A percentile compares a stretch with the other conserved stretches of the same genome.
Conservation (phyloP, 805 yeast species). For the Danielia reshetovae region DNA sequence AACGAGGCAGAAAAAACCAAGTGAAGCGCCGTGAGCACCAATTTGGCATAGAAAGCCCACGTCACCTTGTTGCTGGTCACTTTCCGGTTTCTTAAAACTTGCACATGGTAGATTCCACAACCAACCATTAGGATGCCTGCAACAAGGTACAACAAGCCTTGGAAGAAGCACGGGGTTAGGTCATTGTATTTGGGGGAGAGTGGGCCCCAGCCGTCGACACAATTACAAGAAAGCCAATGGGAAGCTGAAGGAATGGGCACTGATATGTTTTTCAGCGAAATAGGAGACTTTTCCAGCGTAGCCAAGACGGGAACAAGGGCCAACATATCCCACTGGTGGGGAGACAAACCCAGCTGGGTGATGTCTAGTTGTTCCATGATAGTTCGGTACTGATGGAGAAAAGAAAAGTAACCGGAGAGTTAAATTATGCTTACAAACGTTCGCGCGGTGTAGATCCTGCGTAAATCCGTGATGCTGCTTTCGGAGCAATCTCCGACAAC, state of each 20-base stretch:
- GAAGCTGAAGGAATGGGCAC: not conserved
- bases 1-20: slow-evolving; percentile 30
- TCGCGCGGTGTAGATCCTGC: no score
- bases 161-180: slow-evolving; percentile 57
- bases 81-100: slow-evolving; percentile 27
- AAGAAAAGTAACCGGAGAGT: not conserved
- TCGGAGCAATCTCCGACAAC: no score
- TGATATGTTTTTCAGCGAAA: not conserved
- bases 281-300: slow-evolving; percentile 1
- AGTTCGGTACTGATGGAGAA: not conserved
- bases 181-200: slow-evolving; percentile 44
- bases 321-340: slow-evolving; percentile 13
- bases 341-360: slow-evolving; percentile 7
- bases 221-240: slow-evolving; percentile 30
- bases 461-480: no score
- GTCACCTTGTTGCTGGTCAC: slow-evolving; percentile 27
- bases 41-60: slow-evolving; percentile 41
- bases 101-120: slow-evolving; percentile 38
- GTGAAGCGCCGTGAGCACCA: slow-evolving; percentile 37
- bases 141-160: slow-evolving; percentile 45
- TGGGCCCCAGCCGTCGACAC: slow-evolving; percentile 43
- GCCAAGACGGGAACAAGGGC: slow-evolving; percentile 11
- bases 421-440: no score
- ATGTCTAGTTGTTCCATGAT: slow-evolving; percentile 15
- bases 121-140: slow-evolving; percentile 41